Conservation (phyloP, 2,329 filamentous ascomycete genomes). For the Blastomyces gilchristii region DNA sequence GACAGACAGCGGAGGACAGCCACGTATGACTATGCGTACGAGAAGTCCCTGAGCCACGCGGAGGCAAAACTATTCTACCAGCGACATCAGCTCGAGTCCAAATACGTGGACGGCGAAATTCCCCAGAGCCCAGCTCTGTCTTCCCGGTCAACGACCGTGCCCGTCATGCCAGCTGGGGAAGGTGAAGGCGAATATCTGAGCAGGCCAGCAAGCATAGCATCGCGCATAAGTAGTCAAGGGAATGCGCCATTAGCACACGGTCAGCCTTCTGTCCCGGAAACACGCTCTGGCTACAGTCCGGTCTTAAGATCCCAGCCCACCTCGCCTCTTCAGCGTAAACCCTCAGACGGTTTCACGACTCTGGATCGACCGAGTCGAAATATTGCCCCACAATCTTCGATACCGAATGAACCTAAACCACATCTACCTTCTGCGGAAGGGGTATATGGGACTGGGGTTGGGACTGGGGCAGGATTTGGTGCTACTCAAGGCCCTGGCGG, state of each 20-base stretch:
- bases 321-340: not conserved
- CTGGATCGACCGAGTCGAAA: slow-evolving; percentile 41
- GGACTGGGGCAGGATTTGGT: slow-evolving; percentile 49
- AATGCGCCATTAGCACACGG: slow-evolving; percentile 8
- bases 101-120: slow-evolving; percentile 27
- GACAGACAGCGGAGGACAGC: slow-evolving; percentile 57
- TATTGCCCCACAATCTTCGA: slow-evolving; percentile 41
- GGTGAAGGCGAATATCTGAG: slow-evolving; percentile 16
- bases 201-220: slow-evolving; percentile 20
- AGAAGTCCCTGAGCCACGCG: slow-evolving; percentile 87
- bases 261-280: not conserved
- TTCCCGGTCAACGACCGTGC: slow-evolving; percentile 24
- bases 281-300: slow-evolving; percentile 3
- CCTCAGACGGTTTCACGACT: slow-evolving; percentile 29
- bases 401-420: slow-evolving; percentile 48
- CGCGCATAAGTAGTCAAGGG: slow-evolving; percentile 17
- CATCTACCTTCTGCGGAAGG: slow-evolving; percentile 44
- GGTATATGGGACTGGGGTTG: slow-evolving; percentile 48
- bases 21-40: slow-evolving; percentile 85
- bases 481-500: slow-evolving; percentile 53
- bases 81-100: slow-evolving; percentile 61
- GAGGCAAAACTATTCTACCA: slow-evolving; percentile 97
- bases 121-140: slow-evolving; percentile 28
- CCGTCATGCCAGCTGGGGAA: slow-evolving; percentile 11
- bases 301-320: not conserved